Evolutionary conservation across 139 green algal genomes (phyloP), one percentile per base, ranked within the genome.

Genomic region (Chlorella sorokiniana): DNA sequence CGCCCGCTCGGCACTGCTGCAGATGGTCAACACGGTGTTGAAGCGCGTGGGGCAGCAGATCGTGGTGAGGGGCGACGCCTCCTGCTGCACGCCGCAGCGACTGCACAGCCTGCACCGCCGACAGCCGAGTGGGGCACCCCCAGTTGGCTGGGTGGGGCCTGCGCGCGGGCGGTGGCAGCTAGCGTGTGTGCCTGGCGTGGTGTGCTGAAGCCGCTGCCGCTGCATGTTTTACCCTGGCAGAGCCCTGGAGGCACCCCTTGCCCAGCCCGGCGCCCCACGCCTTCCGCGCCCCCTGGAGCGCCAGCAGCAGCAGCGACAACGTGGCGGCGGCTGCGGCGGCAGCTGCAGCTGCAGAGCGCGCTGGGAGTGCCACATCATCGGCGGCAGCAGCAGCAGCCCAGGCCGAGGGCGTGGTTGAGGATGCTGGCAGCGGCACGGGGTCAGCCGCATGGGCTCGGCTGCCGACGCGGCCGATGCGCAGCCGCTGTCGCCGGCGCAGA

Each of bases 11-110:
- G 94, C 94, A 14, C 87, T 98, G 86, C 90, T 97, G 79, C 90
- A 94, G 54, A 96, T 96, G 91, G 86, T 98, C 35, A 97, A 97
- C 85, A 97, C 94, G 18, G 86, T 96, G 33, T 69, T 92, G 6
- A 96, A 96, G 87, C 90, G 93, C 25, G 89, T 97, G 23, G 94
- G 87, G 4, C 78, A 88, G 22, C 89, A 91, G 65, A 74, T 90
- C 14, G 29, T 44, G 68, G 68, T 75, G 68, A 56, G 68, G 6
- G 16, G 56, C 10, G 29, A 10, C 22, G 16, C 10, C 56, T 10
- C 56, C n/a, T 59, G 14, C 16, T 59, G 16, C 48, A 11, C 48
- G 14, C 48, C 31, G 59, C 23, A 23, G 59, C 59, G 23, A 29
- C 20, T 23, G 22, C 59, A 9, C 31, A 18, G 59, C 59, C 59